Evolutionary conservation across 2,329 filamentous ascomycete species (phyloP).

Genomic region (Hymenoscyphus salicellus): DNA sequence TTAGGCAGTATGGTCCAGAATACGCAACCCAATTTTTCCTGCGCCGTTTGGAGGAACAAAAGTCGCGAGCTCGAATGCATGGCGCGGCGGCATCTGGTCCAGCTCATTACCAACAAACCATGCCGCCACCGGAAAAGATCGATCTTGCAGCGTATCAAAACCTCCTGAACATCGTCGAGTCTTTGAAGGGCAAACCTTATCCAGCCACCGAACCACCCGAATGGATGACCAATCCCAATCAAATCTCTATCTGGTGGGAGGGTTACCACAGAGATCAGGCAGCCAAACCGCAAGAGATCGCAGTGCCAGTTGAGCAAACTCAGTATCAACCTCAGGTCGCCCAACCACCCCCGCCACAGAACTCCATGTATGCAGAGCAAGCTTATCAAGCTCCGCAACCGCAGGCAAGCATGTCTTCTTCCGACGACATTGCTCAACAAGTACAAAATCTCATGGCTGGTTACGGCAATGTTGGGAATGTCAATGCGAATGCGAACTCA

Average conservation of each 20-base stretch:
- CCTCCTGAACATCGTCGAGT: constrained; percentile 32
- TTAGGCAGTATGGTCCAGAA: constrained; percentile 33
- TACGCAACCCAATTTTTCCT: constrained; percentile 25
- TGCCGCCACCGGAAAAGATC: constrained; percentile 14
- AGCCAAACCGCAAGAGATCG: constrained; percentile 39
- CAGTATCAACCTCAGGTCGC: constrained; percentile 31
- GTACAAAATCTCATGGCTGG: constrained; percentile 29
- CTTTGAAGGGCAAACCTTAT: constrained; percentile 46
- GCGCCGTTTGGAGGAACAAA: constrained; percentile 22
- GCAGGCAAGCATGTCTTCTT: constrained; percentile 12
- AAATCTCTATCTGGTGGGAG: constrained; percentile 52
- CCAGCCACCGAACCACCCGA: constrained; percentile 52
- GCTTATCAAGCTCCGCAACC: constrained; percentile 16
- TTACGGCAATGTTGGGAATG: constrained; percentile 23
- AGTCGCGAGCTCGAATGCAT: constrained; percentile 15
- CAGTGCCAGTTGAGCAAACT: constrained; percentile 25
- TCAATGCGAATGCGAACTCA: constrained; percentile 15
- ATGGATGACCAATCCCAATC: constrained; percentile 48
- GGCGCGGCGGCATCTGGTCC: constrained; percentile 13
- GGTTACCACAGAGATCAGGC: constrained; percentile 43
- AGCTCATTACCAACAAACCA: constrained; percentile 4
- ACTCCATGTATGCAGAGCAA: constrained; percentile 18
- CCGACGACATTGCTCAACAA: constrained; percentile 28
- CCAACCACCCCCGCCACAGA: constrained; percentile 27
- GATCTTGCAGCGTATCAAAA: constrained; percentile 23